Base-by-base conservation (phyloP, 345 rosid genomes). In the Acer yangbiense region DNA sequence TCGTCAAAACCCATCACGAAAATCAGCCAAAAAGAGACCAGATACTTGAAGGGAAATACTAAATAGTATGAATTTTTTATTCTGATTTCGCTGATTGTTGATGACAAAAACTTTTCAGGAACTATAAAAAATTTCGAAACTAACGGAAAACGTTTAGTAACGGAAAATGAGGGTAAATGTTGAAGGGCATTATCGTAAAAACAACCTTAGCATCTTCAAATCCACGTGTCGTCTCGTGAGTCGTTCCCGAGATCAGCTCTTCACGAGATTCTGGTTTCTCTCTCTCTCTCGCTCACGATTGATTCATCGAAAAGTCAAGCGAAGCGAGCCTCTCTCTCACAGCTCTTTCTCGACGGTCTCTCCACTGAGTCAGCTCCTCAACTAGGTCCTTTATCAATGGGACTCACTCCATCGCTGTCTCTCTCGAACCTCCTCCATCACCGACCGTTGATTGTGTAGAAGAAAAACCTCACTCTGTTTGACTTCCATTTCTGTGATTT, bases 191-290 rank as follows among this genome's bases (percentile, higher is more conserved):
- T 46, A 23, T 5, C 2, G 69, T 74, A 74, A 74, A 43, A 64
- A 43, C 1, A 0, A 48, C 1, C 1, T 4, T 25, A 46, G 48
- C 77, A 27, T 72, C 41, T 41, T 41, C 35, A 8, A 35, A 10
- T 44, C 71, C 72, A 71, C 81, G 79, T 83, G 86, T 75, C 81
- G 4, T 41, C 63, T 77, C 25, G 50, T 39, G 72, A 76, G 57
- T 76, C 60, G 73, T n/a, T 41, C 9, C 69, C 20, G 68, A 39
- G 54, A 79, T 76, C 76, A 73, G 27, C 76, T 48, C 58, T 71
- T 83, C 81, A 80, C 81, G 74, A 54, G 83, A 79, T 66, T 73
- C 66, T 21, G 23, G 55, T 21, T 32, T 8, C 55, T 14, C 67
- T n/a, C 54, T 73, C 67, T 7, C 12, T 7, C 9, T 13, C 35